These are phyloP conservation scores for Phytophthora multivora DNA, from an alignment of 352 stramenopile species.

Conservation along the genomic window DNA sequence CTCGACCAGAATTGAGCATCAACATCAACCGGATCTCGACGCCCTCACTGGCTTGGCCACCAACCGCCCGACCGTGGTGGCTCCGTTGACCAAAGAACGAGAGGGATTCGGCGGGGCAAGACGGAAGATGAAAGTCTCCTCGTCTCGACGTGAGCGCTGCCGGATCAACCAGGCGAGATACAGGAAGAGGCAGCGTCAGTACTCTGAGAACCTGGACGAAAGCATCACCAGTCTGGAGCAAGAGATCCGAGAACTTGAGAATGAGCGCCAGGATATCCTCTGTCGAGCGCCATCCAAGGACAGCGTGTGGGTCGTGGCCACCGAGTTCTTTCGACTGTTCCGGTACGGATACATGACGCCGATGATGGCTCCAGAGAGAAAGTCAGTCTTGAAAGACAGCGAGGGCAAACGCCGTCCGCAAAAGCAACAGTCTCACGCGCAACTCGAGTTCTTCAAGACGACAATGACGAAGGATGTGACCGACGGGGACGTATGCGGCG, in stretches of 20 bases:
- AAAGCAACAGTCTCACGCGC: slow-evolving; percentile 3
- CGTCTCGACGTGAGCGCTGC: slow-evolving; percentile 16
- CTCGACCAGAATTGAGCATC: not conserved
- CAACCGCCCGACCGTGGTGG: not conserved
- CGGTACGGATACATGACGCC: slow-evolving; percentile 18
- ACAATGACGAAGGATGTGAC: slow-evolving; percentile 17
- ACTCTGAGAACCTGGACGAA: slow-evolving; percentile 2
- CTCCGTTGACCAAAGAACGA: not conserved
- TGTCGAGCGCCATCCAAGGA: slow-evolving; percentile 4
- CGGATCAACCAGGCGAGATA: slow-evolving; percentile 27
- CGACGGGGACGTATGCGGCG: slow-evolving; percentile 12
- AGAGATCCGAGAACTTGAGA: slow-evolving; percentile 17
- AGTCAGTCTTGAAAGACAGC: too few relatives aligned
- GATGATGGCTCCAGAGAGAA: not conserved
- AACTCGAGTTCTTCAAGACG: slow-evolving; percentile 18
- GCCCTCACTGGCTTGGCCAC: not conserved
- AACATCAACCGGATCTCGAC: not conserved
- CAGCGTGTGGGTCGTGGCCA: slow-evolving; percentile 21
- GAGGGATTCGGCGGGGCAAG: not conserved
- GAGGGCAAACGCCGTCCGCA: too few relatives aligned
- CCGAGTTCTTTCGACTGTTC: slow-evolving; percentile 27
- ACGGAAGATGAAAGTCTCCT: slow-evolving; percentile 6
- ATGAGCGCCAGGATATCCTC: slow-evolving; percentile 2
- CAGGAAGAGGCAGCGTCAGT: slow-evolving; percentile 13
- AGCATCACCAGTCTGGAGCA: not conserved